phyloP scores from a whole-genome alignment of 2,329 filamentous ascomycete genomes.

The Trichoderma sp. region DNA sequence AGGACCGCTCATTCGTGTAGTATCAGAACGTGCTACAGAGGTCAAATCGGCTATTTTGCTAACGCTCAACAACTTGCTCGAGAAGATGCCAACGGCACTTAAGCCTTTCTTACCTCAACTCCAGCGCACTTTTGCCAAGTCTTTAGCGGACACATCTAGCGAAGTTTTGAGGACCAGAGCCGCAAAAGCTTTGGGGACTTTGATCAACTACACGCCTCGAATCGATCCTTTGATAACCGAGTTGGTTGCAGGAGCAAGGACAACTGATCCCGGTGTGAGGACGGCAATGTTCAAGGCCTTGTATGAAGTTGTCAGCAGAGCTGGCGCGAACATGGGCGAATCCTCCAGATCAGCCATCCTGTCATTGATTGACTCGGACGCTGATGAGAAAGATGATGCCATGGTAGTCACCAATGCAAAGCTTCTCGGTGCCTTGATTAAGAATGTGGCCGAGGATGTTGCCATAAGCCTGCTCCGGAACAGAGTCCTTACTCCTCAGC shows the following conservation, averaged over 20 bases:
- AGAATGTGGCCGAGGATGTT: conserved; percentile 75
- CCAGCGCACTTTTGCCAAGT: conserved; percentile 95
- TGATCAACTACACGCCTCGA: conserved; percentile 93
- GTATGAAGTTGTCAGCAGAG: conserved; percentile 95
- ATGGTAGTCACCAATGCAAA: conserved; percentile 91
- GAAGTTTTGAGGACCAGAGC: conserved; percentile 84
- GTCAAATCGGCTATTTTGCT: conserved; percentile 94
- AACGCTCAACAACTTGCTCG: conserved; percentile 90
- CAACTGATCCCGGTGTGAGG: conserved; percentile 77
- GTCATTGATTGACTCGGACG: conserved; percentile 81
- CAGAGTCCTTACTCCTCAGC: conserved; percentile 75
- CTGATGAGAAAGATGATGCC: conserved; percentile 70
- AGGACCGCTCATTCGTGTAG: conserved; percentile 93
- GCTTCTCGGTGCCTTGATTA: conserved; percentile 84
- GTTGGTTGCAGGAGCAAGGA: conserved; percentile 94
- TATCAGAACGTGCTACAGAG: conserved; percentile 93
- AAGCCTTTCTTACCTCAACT: conserved; percentile 97
- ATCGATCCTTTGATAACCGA: conserved; percentile 93
- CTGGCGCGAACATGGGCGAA: conserved; percentile 93
- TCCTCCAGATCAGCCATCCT: conserved; percentile 83
- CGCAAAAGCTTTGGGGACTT: conserved; percentile 88
- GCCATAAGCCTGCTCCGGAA: conserved; percentile 63
- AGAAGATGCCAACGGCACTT: conserved; percentile 93
- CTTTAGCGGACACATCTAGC: conserved; percentile 88
- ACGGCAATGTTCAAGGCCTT: conserved; percentile 97